Percentiles rank a stretch among this genome's conserved stretches.
Conservation (phyloP, 2,329 filamentous ascomycete species). For the Coniochaeta ligniaria region DNA sequence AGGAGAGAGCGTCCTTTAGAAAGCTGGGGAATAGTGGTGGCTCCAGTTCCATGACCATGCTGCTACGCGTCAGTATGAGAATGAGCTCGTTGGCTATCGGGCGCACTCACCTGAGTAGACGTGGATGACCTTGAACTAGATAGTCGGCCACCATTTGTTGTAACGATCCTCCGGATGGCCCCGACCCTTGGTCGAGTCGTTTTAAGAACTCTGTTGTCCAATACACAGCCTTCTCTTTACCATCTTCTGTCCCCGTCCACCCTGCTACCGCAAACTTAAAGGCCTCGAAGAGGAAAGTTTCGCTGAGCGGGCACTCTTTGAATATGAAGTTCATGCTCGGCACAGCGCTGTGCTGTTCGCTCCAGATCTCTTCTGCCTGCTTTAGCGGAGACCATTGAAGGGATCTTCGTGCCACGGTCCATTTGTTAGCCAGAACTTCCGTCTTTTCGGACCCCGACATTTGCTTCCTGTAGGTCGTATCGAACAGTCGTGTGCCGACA, state of each 20-base stretch:
- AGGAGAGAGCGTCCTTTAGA: neutral
- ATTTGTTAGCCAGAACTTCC: slow-evolving; percentile 10
- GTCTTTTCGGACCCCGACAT: neutral
- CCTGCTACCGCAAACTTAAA: slow-evolving; percentile 20
- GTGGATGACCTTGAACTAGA: neutral
- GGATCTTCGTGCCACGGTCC: slow-evolving; percentile 16
- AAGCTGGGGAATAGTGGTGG: neutral
- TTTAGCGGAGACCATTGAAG: slow-evolving; percentile 17
- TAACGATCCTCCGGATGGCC: neutral
- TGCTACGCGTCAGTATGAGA: neutral
- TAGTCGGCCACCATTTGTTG: neutral
- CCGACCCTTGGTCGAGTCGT: neutral
- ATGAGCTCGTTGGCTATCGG: neutral
- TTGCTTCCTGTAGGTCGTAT: slow-evolving; percentile 20
- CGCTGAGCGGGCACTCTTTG: neutral
- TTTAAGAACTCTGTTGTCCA: neutral
- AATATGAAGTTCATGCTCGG: neutral
- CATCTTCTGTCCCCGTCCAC: slow-evolving; percentile 19
- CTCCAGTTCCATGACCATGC: neutral
- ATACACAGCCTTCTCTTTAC: slow-evolving; percentile 13
- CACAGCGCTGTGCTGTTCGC: neutral
- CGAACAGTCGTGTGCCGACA: slow-evolving; percentile 29
- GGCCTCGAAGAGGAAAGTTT: slow-evolving; percentile 18
- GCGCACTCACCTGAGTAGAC: neutral
- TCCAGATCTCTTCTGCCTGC: slow-evolving; percentile 18